Conservation (phyloP, 345 rosid genomes). For the Erucastrum elatum region DNA sequence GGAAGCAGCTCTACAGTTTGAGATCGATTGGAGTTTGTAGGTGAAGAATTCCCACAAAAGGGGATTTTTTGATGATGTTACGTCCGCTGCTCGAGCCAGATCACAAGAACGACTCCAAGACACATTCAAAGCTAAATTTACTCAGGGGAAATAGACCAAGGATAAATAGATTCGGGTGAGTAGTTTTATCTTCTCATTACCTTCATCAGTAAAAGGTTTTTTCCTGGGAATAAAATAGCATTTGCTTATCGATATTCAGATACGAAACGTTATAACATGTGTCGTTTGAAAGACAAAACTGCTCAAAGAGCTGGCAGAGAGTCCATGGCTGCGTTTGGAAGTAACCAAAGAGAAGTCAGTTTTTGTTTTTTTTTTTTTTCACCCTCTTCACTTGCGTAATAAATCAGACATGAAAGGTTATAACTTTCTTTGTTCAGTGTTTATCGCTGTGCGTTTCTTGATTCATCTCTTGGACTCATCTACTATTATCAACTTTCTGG, state of each 20-base stretch:
- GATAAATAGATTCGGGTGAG: not conserved
- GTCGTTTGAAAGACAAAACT: too few species aligned
- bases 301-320: too few species aligned
- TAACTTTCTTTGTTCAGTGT: not conserved
- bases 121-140: slow-evolving; percentile 54
- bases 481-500: not conserved
- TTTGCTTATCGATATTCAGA: too few species aligned
- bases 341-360: not conserved
- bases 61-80: slow-evolving; percentile 78
- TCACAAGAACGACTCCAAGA: slow-evolving; percentile 55
- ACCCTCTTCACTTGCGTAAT: not conserved
- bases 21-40: slow-evolving; percentile 67
- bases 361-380: not conserved
- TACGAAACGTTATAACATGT: too few species aligned
- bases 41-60: slow-evolving; percentile 84
- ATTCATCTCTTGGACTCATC: not conserved
- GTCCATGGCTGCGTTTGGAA: not conserved
- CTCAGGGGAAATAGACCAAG: slow-evolving; percentile 19
- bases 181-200: not conserved
- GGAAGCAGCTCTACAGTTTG: slow-evolving; percentile 82
- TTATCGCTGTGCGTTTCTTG: not conserved
- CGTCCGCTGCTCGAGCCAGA: slow-evolving; percentile 62
- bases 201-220: not conserved
- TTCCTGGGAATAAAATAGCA: too few species aligned
- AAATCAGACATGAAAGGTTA: slow-evolving; percentile 10